Conservation (phyloP, 768 basidiomycete species). For the Trametes punicea region DNA sequence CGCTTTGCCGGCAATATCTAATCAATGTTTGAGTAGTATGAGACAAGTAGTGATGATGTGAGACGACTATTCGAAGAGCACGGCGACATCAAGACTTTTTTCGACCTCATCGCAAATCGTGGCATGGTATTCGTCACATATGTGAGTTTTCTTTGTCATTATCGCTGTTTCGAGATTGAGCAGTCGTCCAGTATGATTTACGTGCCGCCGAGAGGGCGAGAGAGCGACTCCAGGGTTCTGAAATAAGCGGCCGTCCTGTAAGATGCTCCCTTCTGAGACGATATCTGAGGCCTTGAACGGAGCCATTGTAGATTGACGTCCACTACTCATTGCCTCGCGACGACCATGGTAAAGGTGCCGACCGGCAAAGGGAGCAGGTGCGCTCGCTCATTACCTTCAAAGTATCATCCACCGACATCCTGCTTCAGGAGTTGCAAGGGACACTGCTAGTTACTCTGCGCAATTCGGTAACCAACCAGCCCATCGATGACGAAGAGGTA, state of each 20-base stretch:
- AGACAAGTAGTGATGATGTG: slow-evolving; percentile 83
- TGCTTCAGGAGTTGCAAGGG: slow-evolving; percentile 69
- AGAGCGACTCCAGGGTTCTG: slow-evolving; percentile 85
- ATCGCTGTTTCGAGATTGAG: background rate
- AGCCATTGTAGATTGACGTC: slow-evolving; percentile 80
- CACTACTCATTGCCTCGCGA: slow-evolving; percentile 95
- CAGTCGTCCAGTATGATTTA: slow-evolving; percentile 69
- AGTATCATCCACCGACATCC: background rate
- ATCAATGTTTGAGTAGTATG: slow-evolving; percentile 55
- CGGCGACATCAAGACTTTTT: slow-evolving; percentile 96
- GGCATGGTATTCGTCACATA: slow-evolving; percentile 99
- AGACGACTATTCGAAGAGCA: slow-evolving; percentile 85
- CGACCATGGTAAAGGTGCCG: slow-evolving; percentile 55
- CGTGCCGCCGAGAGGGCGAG: slow-evolving; percentile 90
- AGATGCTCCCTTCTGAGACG: slow-evolving; percentile 32
- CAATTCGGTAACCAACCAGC: slow-evolving; percentile 61
- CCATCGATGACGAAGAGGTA: slow-evolving; percentile 83
- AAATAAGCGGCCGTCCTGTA: slow-evolving; percentile 86
- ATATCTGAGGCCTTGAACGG: background rate
- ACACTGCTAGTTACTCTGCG: slow-evolving; percentile 76
- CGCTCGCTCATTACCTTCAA: slow-evolving; percentile 1
- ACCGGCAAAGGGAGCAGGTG: slow-evolving; percentile 85
- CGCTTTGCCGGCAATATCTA: background rate
- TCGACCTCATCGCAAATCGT: slow-evolving; percentile 88
- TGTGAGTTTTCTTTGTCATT: slow-evolving; percentile 52